phyloP scores from a whole-genome alignment of 345 rosid genomes.

The Eucalyptus polybractea region DNA sequence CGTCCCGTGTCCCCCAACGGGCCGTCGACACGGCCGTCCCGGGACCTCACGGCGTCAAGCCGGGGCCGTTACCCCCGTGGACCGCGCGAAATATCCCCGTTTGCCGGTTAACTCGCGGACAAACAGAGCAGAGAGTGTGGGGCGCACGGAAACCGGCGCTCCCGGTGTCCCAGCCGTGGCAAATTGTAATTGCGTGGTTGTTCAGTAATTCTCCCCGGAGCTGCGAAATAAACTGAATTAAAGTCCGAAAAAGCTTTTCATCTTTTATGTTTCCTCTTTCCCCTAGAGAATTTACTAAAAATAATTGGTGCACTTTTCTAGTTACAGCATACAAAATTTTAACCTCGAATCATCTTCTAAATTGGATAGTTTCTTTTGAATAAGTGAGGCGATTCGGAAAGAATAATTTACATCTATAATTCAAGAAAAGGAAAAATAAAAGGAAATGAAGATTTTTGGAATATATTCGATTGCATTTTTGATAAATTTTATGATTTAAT shows the following conservation, averaged over 20 bases:
- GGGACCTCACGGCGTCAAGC: not conserved
- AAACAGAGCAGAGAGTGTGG: not conserved
- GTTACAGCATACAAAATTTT: not conserved
- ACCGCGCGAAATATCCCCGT: not conserved
- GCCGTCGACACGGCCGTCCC: not conserved
- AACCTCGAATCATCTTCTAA: not conserved
- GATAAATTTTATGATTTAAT: too few species aligned
- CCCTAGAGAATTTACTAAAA: not conserved
- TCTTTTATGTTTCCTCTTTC: not conserved
- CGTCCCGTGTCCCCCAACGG: not conserved
- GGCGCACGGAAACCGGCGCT: not conserved
- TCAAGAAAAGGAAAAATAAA: not conserved
- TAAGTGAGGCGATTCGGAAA: rapidly evolving
- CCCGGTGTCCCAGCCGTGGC: not conserved
- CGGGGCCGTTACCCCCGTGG: not conserved
- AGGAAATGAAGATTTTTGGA: not conserved
- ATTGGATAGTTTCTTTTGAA: rapidly evolving
- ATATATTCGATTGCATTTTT: too few species aligned
- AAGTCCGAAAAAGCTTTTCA: not conserved
- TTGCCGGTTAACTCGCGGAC: slow-evolving; percentile 4
- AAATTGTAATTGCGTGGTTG: not conserved
- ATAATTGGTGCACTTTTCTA: not conserved
- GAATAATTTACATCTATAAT: rapidly evolving
- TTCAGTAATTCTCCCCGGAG: not conserved
- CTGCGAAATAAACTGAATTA: not conserved